Evolutionary conservation across 2,329 filamentous ascomycete genomes (phyloP).

Genomic region (Penicillium sp.): DNA sequence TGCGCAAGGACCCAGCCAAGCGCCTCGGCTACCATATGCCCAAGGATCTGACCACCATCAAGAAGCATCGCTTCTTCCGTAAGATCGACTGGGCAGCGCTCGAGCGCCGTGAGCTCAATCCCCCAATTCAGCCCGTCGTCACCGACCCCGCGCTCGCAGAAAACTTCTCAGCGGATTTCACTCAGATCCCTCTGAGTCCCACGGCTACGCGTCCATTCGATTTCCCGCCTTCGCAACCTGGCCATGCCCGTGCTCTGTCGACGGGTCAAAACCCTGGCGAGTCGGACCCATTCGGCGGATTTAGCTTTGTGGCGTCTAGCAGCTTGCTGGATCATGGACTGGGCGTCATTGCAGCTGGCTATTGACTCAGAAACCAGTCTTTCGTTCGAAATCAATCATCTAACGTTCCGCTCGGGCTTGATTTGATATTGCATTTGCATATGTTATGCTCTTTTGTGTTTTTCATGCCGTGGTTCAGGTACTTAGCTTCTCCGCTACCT

Average conservation of each 20-base stretch:
- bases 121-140: slow-evolving; percentile 87
- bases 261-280: slow-evolving; percentile 20
- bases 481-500: too few relatives aligned
- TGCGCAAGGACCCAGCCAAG: slow-evolving; percentile 89
- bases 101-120: slow-evolving; percentile 71
- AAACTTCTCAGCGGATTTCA: slow-evolving; percentile 94
- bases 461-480: too few relatives aligned
- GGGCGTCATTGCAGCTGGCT: slow-evolving; percentile 25
- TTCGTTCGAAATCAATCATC: neutral
- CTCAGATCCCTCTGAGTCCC: slow-evolving; percentile 73
- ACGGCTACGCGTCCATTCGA: slow-evolving; percentile 42
- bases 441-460: too few relatives aligned
- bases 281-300: slow-evolving; percentile 44
- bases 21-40: slow-evolving; percentile 82
- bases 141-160: slow-evolving; percentile 94
- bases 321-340: slow-evolving; percentile 42
- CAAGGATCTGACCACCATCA: slow-evolving; percentile 78
- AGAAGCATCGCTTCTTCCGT: slow-evolving; percentile 91
- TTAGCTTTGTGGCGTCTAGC: slow-evolving; percentile 46
- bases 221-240: slow-evolving; percentile 6
- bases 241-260: slow-evolving; percentile 18
- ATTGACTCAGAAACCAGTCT: slow-evolving; percentile 6
- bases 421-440: too few relatives aligned
- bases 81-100: slow-evolving; percentile 93
- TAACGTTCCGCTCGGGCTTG: too few relatives aligned